phyloP scores from a whole-genome alignment of 208 protist genomes.

The Trichomonas tenax region DNA sequence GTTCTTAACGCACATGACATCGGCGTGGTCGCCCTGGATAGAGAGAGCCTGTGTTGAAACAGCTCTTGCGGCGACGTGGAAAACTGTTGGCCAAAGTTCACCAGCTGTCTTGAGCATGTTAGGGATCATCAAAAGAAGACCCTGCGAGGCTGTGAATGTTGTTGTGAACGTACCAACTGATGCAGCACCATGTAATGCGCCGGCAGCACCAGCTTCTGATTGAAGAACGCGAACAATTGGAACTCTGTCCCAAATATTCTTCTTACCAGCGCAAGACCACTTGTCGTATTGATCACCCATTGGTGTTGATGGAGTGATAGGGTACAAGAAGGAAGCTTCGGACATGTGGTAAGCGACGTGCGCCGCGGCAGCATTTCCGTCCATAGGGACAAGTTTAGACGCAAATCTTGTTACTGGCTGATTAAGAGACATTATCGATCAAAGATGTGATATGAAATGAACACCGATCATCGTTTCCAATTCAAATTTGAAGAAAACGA shows the following conservation, averaged over 20 bases:
- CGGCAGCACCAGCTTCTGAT: conserved; percentile 51
- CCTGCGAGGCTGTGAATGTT: conserved; percentile 58
- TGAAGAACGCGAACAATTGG: conserved; percentile 44
- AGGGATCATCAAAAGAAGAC: conserved; percentile 58
- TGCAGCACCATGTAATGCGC: conserved; percentile 48
- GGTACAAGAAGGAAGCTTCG: conserved; percentile 51
- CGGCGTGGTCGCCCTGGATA: conserved; percentile 53
- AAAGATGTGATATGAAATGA: background rate
- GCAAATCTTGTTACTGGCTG: background rate
- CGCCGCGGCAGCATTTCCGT: conserved; percentile 52
- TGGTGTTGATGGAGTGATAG: conserved; percentile 52
- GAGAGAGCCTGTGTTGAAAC: conserved; percentile 37
- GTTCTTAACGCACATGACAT: conserved; percentile 46
- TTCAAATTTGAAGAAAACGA: background rate
- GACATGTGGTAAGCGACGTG: conserved; percentile 44
- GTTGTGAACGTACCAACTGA: conserved; percentile 38
- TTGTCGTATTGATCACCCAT: conserved; percentile 52
- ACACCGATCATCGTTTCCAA: background rate
- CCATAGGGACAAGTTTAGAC: conserved; percentile 30
- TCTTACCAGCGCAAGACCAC: conserved; percentile 36
- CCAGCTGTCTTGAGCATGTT: conserved; percentile 60
- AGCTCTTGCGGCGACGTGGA: conserved; percentile 51
- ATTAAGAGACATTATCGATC: background rate
- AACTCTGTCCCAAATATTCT: conserved; percentile 48
- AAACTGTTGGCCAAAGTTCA: conserved; percentile 48